A percentile compares a stretch with the other conserved stretches of the same genome.
phyloP scores from a whole-genome alignment of 345 rosid genomes.

The Eucalyptus curtisii region DNA sequence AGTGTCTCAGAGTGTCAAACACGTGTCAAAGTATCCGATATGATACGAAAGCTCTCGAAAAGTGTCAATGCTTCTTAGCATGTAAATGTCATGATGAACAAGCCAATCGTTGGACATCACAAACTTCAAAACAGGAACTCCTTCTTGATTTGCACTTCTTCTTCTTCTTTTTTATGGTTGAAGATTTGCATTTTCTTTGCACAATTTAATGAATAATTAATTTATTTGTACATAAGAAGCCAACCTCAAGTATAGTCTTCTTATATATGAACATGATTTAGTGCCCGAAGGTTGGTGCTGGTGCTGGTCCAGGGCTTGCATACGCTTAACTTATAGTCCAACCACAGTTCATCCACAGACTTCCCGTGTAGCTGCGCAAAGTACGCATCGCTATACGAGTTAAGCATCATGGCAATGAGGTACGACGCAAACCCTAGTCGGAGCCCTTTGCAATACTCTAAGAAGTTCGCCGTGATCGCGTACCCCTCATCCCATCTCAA shows the following conservation, averaged over 20 bases:
- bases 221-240: background rate
- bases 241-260: background rate
- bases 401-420: background rate
- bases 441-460: background rate
- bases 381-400: background rate
- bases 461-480: background rate
- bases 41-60: rapidly evolving
- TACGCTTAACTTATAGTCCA: background rate
- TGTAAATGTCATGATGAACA: background rate
- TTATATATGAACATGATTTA: background rate
- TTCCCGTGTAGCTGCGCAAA: background rate
- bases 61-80: rapidly evolving
- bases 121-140: background rate
- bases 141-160: background rate
- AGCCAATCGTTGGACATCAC: background rate
- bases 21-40: rapidly evolving
- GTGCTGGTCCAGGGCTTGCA: background rate
- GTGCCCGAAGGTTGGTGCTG: background rate
- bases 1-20: rapidly evolving
- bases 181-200: background rate
- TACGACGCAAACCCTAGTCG: background rate
- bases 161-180: too few relatives aligned
- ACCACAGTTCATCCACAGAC: background rate
- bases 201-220: background rate
- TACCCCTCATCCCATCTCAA: background rate